phyloP scores from a whole-genome alignment of 306 rosid genomes.

The Cucumis sativus region Cucumber_9930_V3 NC_026655.2:30293501-30294000 shows the following conservation, averaged over 20 bases:
- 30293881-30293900: too few relatives aligned
- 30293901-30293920: too few relatives aligned
- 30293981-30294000: too few relatives aligned
- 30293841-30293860: too few relatives aligned
- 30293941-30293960: neutral
- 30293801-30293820: neutral
- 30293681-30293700: conserved; percentile 20
- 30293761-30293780: conserved; percentile 35
- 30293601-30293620: conserved; percentile 19
- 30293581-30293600: conserved; percentile 10
- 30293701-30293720: conserved; percentile 13
- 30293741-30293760: conserved; percentile 25
- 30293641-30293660: conserved; percentile 28
- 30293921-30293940: too few relatives aligned
- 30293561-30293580: too few relatives aligned
- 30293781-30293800: conserved; percentile 15
- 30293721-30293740: conserved; percentile 23
- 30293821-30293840: too few relatives aligned
- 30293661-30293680: conserved; percentile 25
- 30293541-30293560: too few relatives aligned
- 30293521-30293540: too few relatives aligned
- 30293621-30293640: conserved; percentile 39
- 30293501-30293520: too few relatives aligned
- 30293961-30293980: too few relatives aligned
- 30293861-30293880: too few relatives aligned